phyloP scores from a whole-genome alignment of 2,329 filamentous ascomycete species.

The Diaporthe australafricana region DNA sequence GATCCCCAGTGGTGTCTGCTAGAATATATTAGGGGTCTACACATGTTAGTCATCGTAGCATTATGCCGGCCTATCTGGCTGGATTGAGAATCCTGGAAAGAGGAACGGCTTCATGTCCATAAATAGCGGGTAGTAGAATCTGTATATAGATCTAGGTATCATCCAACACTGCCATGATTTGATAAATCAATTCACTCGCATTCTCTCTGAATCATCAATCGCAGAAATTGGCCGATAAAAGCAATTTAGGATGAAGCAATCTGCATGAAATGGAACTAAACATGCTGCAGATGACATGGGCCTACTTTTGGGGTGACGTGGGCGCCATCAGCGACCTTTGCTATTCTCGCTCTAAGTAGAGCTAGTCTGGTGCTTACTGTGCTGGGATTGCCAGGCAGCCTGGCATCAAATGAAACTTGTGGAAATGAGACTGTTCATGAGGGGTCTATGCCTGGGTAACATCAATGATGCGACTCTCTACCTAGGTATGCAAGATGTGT shows the following conservation, averaged over 20 bases:
- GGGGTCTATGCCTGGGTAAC: too few species aligned
- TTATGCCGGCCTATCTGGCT: neutral
- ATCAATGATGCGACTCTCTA: too few species aligned
- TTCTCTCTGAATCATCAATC: neutral
- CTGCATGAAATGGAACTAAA: neutral
- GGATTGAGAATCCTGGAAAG: neutral
- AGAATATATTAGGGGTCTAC: neutral
- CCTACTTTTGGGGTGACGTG: neutral
- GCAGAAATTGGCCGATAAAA: neutral
- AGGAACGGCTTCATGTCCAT: neutral
- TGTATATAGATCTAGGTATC: neutral
- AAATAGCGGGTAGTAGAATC: neutral
- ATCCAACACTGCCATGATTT: neutral
- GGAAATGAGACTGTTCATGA: too few species aligned
- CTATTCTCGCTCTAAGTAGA: neutral
- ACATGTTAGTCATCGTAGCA: neutral
- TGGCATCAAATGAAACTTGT: neutral
- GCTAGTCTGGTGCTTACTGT: neutral
- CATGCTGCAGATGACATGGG: neutral
- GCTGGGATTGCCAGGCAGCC: neutral
- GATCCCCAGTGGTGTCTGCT: constrained; percentile 42
- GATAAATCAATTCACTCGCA: neutral
- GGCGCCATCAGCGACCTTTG: too few species aligned
- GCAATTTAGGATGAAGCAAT: neutral
- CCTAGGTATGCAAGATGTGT: neutral